phyloP scores from a whole-genome alignment of 1,139 yeast species.

The Debaryomyces sp. region DNA sequence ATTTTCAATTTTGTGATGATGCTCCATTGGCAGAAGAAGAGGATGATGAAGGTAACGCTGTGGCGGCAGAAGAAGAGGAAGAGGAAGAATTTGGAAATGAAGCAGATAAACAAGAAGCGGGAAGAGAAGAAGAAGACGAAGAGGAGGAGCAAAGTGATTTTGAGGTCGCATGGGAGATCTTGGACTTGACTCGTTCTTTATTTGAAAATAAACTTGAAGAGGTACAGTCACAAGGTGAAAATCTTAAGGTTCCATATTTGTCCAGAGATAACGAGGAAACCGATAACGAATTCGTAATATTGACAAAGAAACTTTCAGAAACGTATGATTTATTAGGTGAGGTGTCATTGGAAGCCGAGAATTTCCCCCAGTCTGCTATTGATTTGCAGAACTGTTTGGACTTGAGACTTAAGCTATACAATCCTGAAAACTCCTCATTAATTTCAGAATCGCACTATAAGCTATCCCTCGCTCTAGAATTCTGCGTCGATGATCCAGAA shows the following conservation, averaged over 20 bases:
- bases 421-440: constrained; percentile 52
- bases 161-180: constrained; percentile 85
- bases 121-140: constrained; percentile 28
- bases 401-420: constrained; percentile 57
- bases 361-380: constrained; percentile 71
- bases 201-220: constrained; percentile 51
- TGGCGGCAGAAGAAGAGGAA: constrained; percentile 25
- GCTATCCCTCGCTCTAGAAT: constrained; percentile 78
- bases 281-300: constrained; percentile 33
- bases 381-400: constrained; percentile 64
- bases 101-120: constrained; percentile 34
- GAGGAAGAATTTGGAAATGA: constrained; percentile 37
- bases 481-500: constrained; percentile 55
- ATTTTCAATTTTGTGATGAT: constrained; percentile 60
- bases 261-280: constrained; percentile 33
- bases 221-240: constrained; percentile 16
- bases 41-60: constrained; percentile 34
- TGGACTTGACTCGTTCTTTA: constrained; percentile 72
- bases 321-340: constrained; percentile 85
- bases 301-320: constrained; percentile 65
- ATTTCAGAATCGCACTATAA: constrained; percentile 84
- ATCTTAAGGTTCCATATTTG: constrained; percentile 35
- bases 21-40: constrained; percentile 52
- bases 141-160: constrained; percentile 70
- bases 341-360: constrained; percentile 83